Conservation (phyloP, 805 yeast genomes). For the Saturnispora hagleri region DNA sequence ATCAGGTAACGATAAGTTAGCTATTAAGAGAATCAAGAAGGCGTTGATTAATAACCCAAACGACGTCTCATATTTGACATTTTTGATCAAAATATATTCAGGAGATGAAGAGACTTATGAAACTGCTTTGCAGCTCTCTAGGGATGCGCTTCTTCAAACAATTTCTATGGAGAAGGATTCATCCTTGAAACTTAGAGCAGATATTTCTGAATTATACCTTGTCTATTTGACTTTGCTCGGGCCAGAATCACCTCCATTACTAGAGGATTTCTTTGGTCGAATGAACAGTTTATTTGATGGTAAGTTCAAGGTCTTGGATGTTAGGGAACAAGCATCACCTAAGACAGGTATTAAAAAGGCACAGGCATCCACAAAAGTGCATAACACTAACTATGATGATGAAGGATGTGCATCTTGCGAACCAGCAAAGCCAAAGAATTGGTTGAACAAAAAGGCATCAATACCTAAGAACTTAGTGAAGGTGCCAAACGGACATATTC, state of each 20-base stretch:
- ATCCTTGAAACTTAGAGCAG: constrained; percentile 29
- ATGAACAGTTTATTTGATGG: constrained; percentile 32
- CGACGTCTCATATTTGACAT: constrained; percentile 56
- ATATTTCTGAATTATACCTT: constrained; percentile 58
- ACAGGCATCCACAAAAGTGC: neutral
- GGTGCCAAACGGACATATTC: neutral
- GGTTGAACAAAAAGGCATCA: neutral
- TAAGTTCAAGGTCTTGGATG: neutral
- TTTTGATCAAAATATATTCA: constrained; percentile 54
- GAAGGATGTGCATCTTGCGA: constrained; percentile 11
- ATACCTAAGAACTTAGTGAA: neutral
- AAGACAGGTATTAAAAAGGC: constrained; percentile 1
- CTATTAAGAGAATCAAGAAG: constrained; percentile 39
- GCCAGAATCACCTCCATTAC: constrained; percentile 31
- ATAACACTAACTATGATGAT: neutral
- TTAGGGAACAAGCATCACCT: neutral
- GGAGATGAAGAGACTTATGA: constrained; percentile 41
- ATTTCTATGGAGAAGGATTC: neutral
- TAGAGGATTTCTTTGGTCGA: constrained; percentile 59
- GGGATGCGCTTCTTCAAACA: neutral
- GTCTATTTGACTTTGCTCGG: constrained; percentile 69
- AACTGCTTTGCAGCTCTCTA: constrained; percentile 9
- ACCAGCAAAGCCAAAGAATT: constrained; percentile 2
- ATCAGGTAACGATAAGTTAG: constrained; percentile 32
- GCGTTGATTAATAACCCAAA: constrained; percentile 42